Evolutionary conservation across 768 basidiomycete species (phyloP), one percentile per base, ranked within the genome.

Genomic region (Mycena galopus): DNA sequence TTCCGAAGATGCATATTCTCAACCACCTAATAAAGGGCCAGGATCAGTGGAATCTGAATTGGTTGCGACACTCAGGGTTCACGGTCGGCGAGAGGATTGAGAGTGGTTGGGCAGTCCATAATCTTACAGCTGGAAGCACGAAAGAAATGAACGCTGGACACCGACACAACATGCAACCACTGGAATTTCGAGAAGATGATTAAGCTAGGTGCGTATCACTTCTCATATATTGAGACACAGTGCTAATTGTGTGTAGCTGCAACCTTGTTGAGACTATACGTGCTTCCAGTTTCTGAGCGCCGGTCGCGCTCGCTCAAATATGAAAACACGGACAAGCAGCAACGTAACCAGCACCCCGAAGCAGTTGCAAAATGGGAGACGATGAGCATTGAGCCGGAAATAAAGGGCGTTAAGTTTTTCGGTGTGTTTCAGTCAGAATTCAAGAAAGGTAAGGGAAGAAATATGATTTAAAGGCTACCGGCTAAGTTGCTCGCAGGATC

Each of bases 1-100:
- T 82, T 29, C 80, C 79, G 0, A 82, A 80, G 47, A 73, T 79
- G 75, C 82, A 82, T 64, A 63, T 82, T 23, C 63, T 56, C 77
- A 16, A 79, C 79, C 47, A 51, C 4, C 6, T 11, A 2, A 10
- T 10, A 8, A 0, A 9, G 6, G 25, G 50, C 50, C 9, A 4
- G 25, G 7, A 25, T 25, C 9, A 25, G 11, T 51, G n/a, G 23
- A 51, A 51, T 14, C 25, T 51, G 50, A 79, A 79, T 37, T 82
- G 76, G 37, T 50, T 75, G 14, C 32, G 27, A 30, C 72, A 68
- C 50, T 75, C 73, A 12, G 80, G 78, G 1, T 74, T 75, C 39
- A 79, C 76, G 0, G 73, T 63, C 55, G 79, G 80, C 0, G 81
- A 83, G 71, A 47, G 71, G 17, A 82, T 83, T 25, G 80, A 83